Conservation (phyloP, 257 asterid genomes). For the Solanum megistacrolobum region DNA sequence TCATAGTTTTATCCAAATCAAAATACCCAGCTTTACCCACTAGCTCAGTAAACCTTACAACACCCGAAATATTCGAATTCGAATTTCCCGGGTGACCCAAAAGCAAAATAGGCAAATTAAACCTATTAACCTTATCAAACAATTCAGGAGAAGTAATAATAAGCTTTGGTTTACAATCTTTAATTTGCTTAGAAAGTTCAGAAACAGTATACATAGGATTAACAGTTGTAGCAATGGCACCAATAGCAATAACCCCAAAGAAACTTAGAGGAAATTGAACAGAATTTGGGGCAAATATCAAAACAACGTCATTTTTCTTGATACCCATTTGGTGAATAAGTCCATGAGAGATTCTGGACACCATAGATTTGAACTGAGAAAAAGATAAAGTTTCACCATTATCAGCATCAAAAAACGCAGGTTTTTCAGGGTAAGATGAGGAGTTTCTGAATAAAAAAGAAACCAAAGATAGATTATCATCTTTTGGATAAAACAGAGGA, state of each 20-base stretch:
- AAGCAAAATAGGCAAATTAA: conserved; percentile 48
- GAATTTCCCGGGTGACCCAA: conserved; percentile 21
- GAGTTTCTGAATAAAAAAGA: conserved; percentile 70
- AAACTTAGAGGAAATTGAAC: conserved; percentile 55
- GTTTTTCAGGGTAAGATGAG: conserved; percentile 50
- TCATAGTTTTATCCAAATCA: conserved; percentile 15
- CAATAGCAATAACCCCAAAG: conserved; percentile 45
- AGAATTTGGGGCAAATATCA: conserved; percentile 70
- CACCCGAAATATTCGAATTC: background rate
- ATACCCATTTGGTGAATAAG: conserved; percentile 49
- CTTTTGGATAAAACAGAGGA: conserved; percentile 36
- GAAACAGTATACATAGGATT: conserved; percentile 60
- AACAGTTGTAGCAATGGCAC: conserved; percentile 84
- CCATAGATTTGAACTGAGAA: conserved; percentile 44
- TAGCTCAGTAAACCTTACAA: conserved; percentile 35
- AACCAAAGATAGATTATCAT: conserved; percentile 44
- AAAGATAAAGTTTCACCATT: conserved; percentile 40
- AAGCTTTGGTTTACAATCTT: conserved; percentile 59
- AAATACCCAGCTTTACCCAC: conserved; percentile 35
- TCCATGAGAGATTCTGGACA: conserved; percentile 45
- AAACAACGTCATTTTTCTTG: conserved; percentile 59
- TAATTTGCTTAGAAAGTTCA: conserved; percentile 68
- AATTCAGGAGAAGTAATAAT: conserved; percentile 62
- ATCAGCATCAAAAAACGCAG: conserved; percentile 50
- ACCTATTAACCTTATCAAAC: conserved; percentile 43